Evolutionary conservation across 768 basidiomycete species (phyloP), one percentile per base, ranked within the genome.

Genomic region (Termitomyces sp.): DNA sequence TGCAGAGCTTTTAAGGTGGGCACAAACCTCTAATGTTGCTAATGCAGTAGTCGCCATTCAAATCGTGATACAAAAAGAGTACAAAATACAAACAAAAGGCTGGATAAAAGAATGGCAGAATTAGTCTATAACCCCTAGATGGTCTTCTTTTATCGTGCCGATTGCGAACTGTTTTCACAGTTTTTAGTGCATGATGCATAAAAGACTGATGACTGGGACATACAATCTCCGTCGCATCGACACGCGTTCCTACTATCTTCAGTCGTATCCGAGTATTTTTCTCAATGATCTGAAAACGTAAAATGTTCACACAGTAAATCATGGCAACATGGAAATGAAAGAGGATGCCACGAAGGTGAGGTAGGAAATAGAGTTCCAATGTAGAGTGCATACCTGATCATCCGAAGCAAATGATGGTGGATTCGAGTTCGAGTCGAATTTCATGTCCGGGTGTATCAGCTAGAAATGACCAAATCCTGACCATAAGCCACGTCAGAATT

Each of bases 141-240:
- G 96, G 70, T 98, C 96, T 72, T 98, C 96, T 76, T 98, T 99
- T 73, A 98, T 97, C 3, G 91, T 94, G 9, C 95, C 96, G 64
- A 98, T 98, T 2, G 95, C 95, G 66, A 98, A 98, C 95, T 97
- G 36, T 18, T 20, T 3, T 36, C 7, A 20, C 13, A 47, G 7
- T 53, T 18, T 50, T 55, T 42, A 55, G n/a, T 31, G 20, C 18
- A 60, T 13, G 30, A 18, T 52, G 37, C 50, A 15, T 13, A 8
- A 7, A 15, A 46, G 9, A 49, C 37, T 30, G 15, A 36, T 30
- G 24, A 58, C 41, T 18, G 34, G 2, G 11, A 77, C 93, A 64
- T 69, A 95, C 95, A 65, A 99, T 97, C 74, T 98, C 95, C 24
- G 95, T 98, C 36, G 95, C 95, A 69, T 99, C 97, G 4, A 98